These are phyloP conservation scores for Claviceps digitariae DNA, from an alignment of 2,329 filamentous ascomycete genomes.

Conservation along the genomic window DNA sequence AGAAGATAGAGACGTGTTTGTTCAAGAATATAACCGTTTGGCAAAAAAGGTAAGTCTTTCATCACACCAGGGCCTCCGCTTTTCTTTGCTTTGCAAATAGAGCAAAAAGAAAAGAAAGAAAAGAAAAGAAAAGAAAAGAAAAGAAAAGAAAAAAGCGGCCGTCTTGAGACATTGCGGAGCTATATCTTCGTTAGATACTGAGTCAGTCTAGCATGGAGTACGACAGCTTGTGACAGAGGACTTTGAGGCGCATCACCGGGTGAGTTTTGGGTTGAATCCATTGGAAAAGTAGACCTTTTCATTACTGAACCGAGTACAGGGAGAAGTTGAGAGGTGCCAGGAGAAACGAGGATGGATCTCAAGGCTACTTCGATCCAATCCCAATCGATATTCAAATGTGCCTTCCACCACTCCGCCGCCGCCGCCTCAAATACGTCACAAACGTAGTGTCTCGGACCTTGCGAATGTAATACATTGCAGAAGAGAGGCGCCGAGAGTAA, in stretches of 20 bases:
- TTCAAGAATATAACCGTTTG: constrained; percentile 46
- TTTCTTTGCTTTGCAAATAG: background rate
- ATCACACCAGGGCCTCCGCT: background rate
- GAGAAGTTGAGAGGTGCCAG: constrained; percentile 8
- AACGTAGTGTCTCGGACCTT: constrained; percentile 42
- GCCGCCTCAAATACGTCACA: constrained; percentile 21
- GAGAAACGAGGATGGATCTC: constrained; percentile 25
- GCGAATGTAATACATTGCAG: constrained; percentile 30
- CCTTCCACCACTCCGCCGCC: constrained; percentile 3
- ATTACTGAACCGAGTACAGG: constrained; percentile 7
- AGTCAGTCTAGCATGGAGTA: constrained; percentile 35
- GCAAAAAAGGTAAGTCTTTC: constrained; percentile 36
- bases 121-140: no score
- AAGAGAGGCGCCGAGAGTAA: constrained; percentile 32
- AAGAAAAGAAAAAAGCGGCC: no score
- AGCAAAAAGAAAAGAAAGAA: no score
- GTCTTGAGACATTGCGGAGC: background rate
- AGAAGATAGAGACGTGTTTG: constrained; percentile 32
- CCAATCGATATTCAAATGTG: constrained; percentile 7
- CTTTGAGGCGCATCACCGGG: constrained; percentile 18
- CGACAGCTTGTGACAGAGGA: constrained; percentile 25
- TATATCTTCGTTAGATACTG: background rate
- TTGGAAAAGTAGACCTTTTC: background rate
- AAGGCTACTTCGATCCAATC: constrained; percentile 19
- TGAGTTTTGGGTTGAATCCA: constrained; percentile 17